Conservation (phyloP, 202 grass and related monocot species). For the Schoenoplectus tabernaemontani region DNA sequence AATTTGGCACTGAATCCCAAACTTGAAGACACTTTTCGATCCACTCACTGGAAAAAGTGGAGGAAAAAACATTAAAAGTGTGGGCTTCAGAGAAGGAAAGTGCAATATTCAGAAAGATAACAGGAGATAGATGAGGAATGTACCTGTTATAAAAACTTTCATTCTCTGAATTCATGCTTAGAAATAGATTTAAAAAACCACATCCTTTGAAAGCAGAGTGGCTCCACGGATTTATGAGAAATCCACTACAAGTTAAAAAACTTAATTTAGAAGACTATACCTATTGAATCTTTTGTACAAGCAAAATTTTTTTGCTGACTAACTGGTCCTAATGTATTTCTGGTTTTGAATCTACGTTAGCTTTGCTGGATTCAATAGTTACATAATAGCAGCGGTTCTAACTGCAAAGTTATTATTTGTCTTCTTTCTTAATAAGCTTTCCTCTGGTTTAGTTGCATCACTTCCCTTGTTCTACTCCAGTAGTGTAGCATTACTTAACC, state of each 20-base stretch:
- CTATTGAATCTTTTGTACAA: background rate
- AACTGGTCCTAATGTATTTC: background rate
- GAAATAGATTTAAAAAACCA: conserved; percentile 36
- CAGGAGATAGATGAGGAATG: background rate
- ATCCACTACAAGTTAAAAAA: conserved; percentile 16
- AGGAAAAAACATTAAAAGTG: background rate
- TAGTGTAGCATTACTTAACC: background rate
- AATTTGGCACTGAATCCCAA: conserved; percentile 33
- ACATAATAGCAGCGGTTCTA: background rate
- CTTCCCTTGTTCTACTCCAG: background rate
- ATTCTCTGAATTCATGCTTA: conserved; percentile 33
- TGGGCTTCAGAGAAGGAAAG: background rate
- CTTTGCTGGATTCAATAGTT: background rate
- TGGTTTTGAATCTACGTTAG: background rate
- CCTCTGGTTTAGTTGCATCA: background rate
- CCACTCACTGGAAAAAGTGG: conserved; percentile 31
- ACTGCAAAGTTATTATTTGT: background rate
- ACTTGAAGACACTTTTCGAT: conserved; percentile 34
- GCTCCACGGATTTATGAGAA: conserved; percentile 39
- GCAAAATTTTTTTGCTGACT: background rate
- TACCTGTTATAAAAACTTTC: conserved; percentile 32
- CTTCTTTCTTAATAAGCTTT: background rate
- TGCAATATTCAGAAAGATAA: background rate
- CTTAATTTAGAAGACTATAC: background rate
- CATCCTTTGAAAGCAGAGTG: conserved; percentile 36